These are phyloP conservation scores for Pseudocercospora crystallina DNA, from an alignment of 2,329 filamentous ascomycete genomes.

Conservation along the genomic window DNA sequence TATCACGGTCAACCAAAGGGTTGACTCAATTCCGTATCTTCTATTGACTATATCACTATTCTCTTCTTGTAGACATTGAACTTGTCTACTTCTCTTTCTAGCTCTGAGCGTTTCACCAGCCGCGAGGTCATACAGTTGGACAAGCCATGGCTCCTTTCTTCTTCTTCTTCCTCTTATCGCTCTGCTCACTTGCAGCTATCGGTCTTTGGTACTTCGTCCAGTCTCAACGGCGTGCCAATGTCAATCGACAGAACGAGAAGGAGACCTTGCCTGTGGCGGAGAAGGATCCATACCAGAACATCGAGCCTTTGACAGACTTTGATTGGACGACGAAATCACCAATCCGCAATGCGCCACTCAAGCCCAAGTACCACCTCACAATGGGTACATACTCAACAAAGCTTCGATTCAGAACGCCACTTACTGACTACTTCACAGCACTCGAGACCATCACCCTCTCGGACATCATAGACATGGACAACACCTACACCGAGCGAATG, in stretches of 20 bases:
- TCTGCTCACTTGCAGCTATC: too few species aligned
- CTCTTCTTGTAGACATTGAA: too few species aligned
- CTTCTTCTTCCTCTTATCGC: not conserved
- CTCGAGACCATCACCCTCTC: conserved; percentile 54
- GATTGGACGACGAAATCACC: conserved; percentile 54
- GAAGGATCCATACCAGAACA: conserved; percentile 39
- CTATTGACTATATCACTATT: not conserved
- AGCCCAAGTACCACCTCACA: conserved; percentile 61
- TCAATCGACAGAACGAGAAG: too few species aligned
- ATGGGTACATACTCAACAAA: conserved; percentile 44
- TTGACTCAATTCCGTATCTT: conserved; percentile 3
- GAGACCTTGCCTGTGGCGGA: too few species aligned
- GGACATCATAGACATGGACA: conserved; percentile 60
- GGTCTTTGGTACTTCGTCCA: not conserved
- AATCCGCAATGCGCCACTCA: conserved; percentile 57
- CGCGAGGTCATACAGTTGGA: not conserved
- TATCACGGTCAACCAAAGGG: not conserved
- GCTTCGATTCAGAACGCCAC: conserved; percentile 7
- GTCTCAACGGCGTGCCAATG: too few species aligned
- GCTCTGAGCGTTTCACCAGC: not conserved
- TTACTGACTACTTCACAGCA: conserved; percentile 28
- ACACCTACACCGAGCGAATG: conserved; percentile 57
- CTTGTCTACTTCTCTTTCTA: not conserved
- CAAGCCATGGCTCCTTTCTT: not conserved
- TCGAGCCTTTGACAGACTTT: conserved; percentile 51